Evolutionary conservation across 2,329 filamentous ascomycete species (phyloP), one percentile per base, ranked within the genome.

Genomic region (Aspergillus luchuensis): DNA sequence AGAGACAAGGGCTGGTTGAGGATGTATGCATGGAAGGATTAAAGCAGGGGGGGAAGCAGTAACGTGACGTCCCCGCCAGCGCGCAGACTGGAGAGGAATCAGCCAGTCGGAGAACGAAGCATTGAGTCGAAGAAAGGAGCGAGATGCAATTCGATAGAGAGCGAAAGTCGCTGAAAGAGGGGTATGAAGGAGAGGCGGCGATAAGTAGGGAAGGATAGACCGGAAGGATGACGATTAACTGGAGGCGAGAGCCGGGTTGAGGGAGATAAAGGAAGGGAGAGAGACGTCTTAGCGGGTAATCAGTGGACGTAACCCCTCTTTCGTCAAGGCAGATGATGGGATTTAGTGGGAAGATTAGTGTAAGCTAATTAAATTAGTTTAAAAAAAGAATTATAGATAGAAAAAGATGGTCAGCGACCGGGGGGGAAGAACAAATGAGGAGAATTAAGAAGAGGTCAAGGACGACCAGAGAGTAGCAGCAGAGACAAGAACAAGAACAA

Each of bases 41-140:
- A 51, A 49, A 60, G 41, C 63, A 58, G 49, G 57, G 39, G 60
- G 52, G 51, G 36, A 49, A 54, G 33, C 11, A 36, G 47, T 56
- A 57, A 63, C 19, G 61, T 58, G 62, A 61, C 59, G 61, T 64
- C 66, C 66, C 70, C 66, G 66, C 69, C 63, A 66, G 69, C 62
- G 66, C 67, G 66, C 62, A 67, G 62, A 58, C 52, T 59, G 60
- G 58, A 56, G 54, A 52, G 41, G 63, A 21, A 50, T 60, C 66
- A 66, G 45, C 57, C 53, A 58, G 56, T 56, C 60, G 64, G 63
- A 62, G 63, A 53, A 51, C 45, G 58, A 67, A 63, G 61, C 59
- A 65, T 62, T 63, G 66, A 57, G 61, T 53, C 54, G 54, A 38
- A 58, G 39, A 52, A 56, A 56, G 56, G 58, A 59, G 41, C 17